A percentile compares a stretch with the other conserved stretches of the same genome.
Evolutionary conservation across 176 grass and related monocot genomes (phyloP).

Genomic region (Oryza longistaminata): DNA sequence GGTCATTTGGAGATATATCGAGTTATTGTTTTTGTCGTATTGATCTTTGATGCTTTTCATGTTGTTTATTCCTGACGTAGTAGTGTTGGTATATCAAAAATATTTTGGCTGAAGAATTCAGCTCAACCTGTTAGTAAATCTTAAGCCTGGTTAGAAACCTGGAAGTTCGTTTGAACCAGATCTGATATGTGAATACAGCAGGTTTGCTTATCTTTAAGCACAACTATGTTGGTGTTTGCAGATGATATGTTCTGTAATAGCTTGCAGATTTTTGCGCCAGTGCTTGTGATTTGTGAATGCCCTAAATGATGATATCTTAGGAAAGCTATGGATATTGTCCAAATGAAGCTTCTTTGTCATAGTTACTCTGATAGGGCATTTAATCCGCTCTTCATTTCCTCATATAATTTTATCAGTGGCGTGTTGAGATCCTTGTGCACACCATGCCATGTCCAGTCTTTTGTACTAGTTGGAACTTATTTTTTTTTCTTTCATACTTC

Average conservation of each 20-base stretch:
- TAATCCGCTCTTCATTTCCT: slow-evolving; percentile 6
- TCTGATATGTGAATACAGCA: not conserved
- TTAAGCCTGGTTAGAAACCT: not conserved
- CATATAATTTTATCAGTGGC: not conserved
- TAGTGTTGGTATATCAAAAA: not conserved
- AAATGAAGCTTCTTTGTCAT: slow-evolving; percentile 50
- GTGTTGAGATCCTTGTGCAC: not conserved
- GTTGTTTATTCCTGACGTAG: not conserved
- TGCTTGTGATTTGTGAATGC: slow-evolving; percentile 8
- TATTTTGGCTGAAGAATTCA: not conserved
- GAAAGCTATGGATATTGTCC: slow-evolving; percentile 47
- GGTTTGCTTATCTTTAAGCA: not conserved
- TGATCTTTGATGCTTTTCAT: not conserved
- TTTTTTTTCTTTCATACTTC: not conserved
- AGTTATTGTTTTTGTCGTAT: not conserved
- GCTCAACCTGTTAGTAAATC: not conserved
- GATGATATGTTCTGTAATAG: not conserved
- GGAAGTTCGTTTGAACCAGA: not conserved
- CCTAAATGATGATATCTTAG: slow-evolving; percentile 44
- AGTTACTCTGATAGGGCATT: slow-evolving; percentile 65
- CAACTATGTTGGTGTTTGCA: not conserved
- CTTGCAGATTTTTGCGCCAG: not conserved
- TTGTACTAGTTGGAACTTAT: not conserved
- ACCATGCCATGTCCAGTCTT: not conserved
- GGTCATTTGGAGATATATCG: not conserved